phyloP scores from a whole-genome alignment of 2,329 filamentous ascomycete species.

The Chlorencoelia australis region DNA sequence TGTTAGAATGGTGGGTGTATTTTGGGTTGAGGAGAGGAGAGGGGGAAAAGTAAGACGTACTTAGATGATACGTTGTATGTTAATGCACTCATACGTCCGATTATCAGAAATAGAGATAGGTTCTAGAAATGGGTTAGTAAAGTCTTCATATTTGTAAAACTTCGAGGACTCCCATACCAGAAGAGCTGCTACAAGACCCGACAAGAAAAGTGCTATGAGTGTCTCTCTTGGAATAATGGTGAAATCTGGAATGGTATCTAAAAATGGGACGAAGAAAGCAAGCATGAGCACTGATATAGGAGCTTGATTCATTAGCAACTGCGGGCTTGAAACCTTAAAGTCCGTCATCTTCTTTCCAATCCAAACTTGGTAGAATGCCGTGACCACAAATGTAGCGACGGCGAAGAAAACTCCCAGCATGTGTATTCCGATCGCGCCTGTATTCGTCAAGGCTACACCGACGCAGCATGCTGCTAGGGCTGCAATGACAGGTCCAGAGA shows the following conservation, averaged over 20 bases:
- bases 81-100: slow-evolving; percentile 24
- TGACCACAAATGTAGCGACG: slow-evolving; percentile 33
- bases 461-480: slow-evolving; percentile 34
- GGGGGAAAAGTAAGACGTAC: slow-evolving; percentile 11
- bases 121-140: no score
- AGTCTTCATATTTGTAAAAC: background rate
- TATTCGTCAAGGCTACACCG: slow-evolving; percentile 35
- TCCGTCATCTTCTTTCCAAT: slow-evolving; percentile 39
- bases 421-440: slow-evolving; percentile 29
- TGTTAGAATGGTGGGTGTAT: slow-evolving; percentile 6
- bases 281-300: slow-evolving; percentile 35
- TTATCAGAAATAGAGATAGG: slow-evolving; percentile 32
- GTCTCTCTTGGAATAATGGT: slow-evolving; percentile 30
- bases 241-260: slow-evolving; percentile 28
- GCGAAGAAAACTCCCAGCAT: slow-evolving; percentile 34
- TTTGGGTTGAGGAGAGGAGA: background rate
- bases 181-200: slow-evolving; percentile 33
- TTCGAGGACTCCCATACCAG: slow-evolving; percentile 16
- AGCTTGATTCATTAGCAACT: slow-evolving; percentile 36
- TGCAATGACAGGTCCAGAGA: slow-evolving; percentile 31
- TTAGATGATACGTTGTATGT: slow-evolving; percentile 26
- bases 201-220: slow-evolving; percentile 31
- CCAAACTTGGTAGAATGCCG: slow-evolving; percentile 38
- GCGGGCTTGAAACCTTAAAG: slow-evolving; percentile 32
- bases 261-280: slow-evolving; percentile 33